Evolutionary conservation across 2,329 filamentous ascomycete species (phyloP).

Genomic region (Pseudogymnoascus sp.): DNA sequence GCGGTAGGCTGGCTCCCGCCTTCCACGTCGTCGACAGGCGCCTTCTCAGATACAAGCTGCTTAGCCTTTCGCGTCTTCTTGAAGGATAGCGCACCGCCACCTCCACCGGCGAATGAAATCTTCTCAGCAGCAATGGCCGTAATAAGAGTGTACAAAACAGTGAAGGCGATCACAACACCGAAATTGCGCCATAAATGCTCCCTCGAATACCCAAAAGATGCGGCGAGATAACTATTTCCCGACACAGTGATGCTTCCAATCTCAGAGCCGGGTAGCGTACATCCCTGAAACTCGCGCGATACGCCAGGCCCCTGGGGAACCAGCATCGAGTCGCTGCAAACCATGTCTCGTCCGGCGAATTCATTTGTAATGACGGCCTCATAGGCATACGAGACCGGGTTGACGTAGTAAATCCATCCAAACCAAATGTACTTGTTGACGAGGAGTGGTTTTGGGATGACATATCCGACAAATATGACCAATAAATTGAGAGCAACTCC

Average conservation of each 20-base stretch:
- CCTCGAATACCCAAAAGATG: conserved; percentile 48
- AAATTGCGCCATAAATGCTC: conserved; percentile 54
- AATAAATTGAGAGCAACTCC: conserved; percentile 42
- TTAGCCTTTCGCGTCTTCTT: conserved; percentile 58
- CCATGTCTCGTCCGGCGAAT: conserved; percentile 49
- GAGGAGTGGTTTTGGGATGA: conserved; percentile 44
- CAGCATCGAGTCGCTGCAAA: conserved; percentile 41
- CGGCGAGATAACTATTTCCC: conserved; percentile 46
- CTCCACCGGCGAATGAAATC: conserved; percentile 54
- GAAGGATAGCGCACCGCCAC: conserved; percentile 63
- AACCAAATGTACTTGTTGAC: conserved; percentile 27
- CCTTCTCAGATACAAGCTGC: conserved; percentile 36
- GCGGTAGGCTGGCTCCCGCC: conserved; percentile 17
- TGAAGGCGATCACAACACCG: conserved; percentile 55
- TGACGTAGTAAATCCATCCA: conserved; percentile 54
- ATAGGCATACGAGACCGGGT: conserved; percentile 62
- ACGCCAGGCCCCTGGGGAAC: conserved; percentile 32
- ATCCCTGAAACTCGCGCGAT: conserved; percentile 46
- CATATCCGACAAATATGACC: conserved; percentile 56
- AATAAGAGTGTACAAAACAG: conserved; percentile 48
- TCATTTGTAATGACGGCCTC: conserved; percentile 63
- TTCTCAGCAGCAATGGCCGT: conserved; percentile 59
- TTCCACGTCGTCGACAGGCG: conserved; percentile 47
- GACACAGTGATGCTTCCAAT: conserved; percentile 42
- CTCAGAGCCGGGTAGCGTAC: conserved; percentile 49